A percentile compares a stretch with the other conserved stretches of the same genome.
phyloP scores from a whole-genome alignment of 2,329 filamentous ascomycete genomes.

The Keithomyces neogunnii region DNA sequence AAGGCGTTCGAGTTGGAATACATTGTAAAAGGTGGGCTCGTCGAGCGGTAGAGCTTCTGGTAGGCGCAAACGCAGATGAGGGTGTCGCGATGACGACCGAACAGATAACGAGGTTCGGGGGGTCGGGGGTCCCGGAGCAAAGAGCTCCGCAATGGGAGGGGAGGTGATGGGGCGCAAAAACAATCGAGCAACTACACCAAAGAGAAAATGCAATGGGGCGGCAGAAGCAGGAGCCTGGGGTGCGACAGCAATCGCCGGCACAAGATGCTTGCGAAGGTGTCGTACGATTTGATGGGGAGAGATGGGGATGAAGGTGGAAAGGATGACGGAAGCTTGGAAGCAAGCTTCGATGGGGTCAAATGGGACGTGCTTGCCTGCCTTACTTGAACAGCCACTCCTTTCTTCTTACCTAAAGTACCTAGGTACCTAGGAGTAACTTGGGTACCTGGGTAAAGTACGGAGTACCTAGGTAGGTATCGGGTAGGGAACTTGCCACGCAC shows the following conservation, averaged over 20 bases:
- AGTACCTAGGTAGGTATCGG: too few species aligned
- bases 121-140: constrained; percentile 1
- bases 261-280: background rate
- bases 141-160: constrained; percentile 2
- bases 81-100: constrained; percentile 1
- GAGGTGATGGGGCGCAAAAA: constrained; percentile 1
- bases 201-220: background rate
- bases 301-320: constrained; percentile 8
- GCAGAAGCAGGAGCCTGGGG: background rate
- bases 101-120: background rate
- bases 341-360: background rate
- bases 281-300: background rate
- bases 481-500: too few species aligned
- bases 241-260: background rate
- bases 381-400: too few species aligned
- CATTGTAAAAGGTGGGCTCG: constrained; percentile 45
- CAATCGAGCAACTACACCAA: constrained; percentile 1
- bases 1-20: constrained; percentile 86
- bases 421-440: too few species aligned
- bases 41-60: background rate
- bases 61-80: background rate
- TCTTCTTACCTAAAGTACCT: too few species aligned
- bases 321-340: constrained; percentile 8
- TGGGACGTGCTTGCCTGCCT: too few species aligned
- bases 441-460: too few species aligned